Percentiles rank a stretch among this genome's conserved stretches.
These are phyloP conservation scores for Amauroascus verrucosus DNA, from an alignment of 2,329 filamentous ascomycete genomes.

Conservation along the genomic window DNA sequence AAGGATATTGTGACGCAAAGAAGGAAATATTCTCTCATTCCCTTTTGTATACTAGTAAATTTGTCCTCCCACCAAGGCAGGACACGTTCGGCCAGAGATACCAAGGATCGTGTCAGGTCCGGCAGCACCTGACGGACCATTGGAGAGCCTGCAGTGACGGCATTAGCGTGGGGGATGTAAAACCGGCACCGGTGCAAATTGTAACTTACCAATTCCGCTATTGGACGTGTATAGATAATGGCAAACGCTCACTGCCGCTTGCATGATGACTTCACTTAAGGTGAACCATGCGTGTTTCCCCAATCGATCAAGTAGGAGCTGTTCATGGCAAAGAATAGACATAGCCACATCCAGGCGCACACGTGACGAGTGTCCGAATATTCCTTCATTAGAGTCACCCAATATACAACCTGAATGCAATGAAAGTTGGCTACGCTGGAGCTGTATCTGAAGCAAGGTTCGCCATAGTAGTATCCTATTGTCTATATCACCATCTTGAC, in stretches of 20 bases:
- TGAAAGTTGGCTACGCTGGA: conserved; percentile 30
- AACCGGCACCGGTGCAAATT: too few species aligned
- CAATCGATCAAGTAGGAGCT: conserved; percentile 26
- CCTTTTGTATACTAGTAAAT: conserved; percentile 18
- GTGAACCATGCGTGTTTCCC: conserved; percentile 25
- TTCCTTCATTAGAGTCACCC: conserved; percentile 24
- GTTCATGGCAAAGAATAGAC: conserved; percentile 31
- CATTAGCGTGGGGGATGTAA: neutral
- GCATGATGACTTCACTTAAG: conserved; percentile 30
- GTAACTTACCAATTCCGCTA: conserved; percentile 21
- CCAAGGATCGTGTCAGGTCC: conserved; percentile 10
- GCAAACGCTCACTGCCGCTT: conserved; percentile 31
- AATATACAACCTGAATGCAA: conserved; percentile 33
- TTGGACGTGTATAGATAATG: conserved; percentile 27
- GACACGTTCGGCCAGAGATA: conserved; percentile 18
- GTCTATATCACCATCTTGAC: conserved; percentile 23
- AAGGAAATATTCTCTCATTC: conserved; percentile 19
- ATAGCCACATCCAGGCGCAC: conserved; percentile 30
- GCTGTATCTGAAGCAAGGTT: conserved; percentile 27
- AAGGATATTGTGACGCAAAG: conserved; percentile 17
- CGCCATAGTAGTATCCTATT: conserved; percentile 27
- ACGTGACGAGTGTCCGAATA: conserved; percentile 29
- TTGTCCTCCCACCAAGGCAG: conserved; percentile 18
- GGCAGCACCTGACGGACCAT: conserved; percentile 14
- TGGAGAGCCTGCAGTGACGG: conserved; percentile 12